Evolutionary conservation across 768 basidiomycete species (phyloP).

Genomic region (Gelatoporia subvermispora): DNA sequence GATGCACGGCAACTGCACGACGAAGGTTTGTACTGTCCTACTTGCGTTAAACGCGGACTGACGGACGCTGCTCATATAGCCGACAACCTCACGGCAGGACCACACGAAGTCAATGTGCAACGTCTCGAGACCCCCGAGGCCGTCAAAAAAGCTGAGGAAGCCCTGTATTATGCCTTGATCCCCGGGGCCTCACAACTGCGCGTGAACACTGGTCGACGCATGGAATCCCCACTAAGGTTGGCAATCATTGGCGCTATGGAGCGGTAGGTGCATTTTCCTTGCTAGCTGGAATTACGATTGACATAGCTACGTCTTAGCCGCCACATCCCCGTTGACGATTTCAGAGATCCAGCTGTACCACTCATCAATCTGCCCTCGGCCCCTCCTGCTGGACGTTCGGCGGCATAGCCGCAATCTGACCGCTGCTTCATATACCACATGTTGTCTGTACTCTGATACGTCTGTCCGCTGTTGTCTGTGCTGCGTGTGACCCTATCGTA

Average conservation of each 20-base stretch:
- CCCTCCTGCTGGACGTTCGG: constrained; percentile 5
- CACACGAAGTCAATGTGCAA: constrained; percentile 32
- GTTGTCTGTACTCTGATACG: background rate
- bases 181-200: constrained; percentile 25
- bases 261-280: constrained; percentile 16
- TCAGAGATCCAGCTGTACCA: constrained; percentile 24
- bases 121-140: constrained; percentile 29
- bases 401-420: constrained; percentile 5
- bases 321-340: constrained; percentile 22
- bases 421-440: constrained; percentile 9
- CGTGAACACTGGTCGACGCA: constrained; percentile 30
- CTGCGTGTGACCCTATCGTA: background rate
- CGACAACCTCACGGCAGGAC: constrained; percentile 23
- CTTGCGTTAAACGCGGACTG: background rate
- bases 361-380: constrained; percentile 12
- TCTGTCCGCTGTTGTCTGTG: background rate
- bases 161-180: constrained; percentile 25
- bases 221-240: constrained; percentile 28
- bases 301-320: constrained; percentile 11
- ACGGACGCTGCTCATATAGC: constrained; percentile 13
- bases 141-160: constrained; percentile 24
- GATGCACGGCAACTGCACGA: constrained; percentile 24
- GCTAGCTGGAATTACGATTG: background rate
- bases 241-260: constrained; percentile 26
- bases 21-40: constrained; percentile 20